phyloP scores from a whole-genome alignment of 2,329 filamentous ascomycete genomes.

The Sordariomycetes sp. region DNA sequence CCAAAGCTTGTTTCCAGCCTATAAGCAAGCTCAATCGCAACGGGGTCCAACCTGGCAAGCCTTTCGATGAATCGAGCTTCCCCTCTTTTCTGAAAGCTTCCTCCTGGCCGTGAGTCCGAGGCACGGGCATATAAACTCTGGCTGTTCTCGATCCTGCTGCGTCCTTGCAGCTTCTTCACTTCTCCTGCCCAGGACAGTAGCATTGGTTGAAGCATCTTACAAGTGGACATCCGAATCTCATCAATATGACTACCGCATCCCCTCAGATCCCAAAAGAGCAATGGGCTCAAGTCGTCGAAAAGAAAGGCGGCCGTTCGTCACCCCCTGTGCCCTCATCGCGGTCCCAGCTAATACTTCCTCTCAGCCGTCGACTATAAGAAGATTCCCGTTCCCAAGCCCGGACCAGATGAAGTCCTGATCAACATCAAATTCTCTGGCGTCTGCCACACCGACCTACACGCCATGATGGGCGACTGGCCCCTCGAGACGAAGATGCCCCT shows the following conservation, averaged over 20 bases:
- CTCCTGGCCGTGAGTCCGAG: no score
- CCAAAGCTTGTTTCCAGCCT: no score
- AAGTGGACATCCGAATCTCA: no score
- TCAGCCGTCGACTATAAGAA: constrained; percentile 62
- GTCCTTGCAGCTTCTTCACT: no score
- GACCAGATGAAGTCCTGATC: constrained; percentile 82
- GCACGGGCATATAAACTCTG: no score
- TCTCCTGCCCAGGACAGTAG: no score
- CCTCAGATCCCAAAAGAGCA: constrained; percentile 63
- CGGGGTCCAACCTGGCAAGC: no score
- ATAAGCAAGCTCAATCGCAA: no score
- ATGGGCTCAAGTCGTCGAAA: constrained; percentile 86
- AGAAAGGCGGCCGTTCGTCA: constrained; percentile 60
- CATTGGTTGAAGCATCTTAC: no score
- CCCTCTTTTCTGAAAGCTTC: no score
- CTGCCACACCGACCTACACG: constrained; percentile 77
- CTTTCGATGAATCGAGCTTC: no score
- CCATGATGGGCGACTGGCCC: constrained; percentile 86
- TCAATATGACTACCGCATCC: constrained; percentile 22
- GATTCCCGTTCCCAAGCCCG: constrained; percentile 74
- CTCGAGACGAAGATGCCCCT: constrained; percentile 73
- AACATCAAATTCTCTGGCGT: constrained; percentile 88
- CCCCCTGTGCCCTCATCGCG: constrained; percentile 1
- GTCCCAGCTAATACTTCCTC: neutral
- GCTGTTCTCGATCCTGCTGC: no score